Conservation (phyloP, 1,139 yeast genomes). For the Yueomyces sp. region DNA sequence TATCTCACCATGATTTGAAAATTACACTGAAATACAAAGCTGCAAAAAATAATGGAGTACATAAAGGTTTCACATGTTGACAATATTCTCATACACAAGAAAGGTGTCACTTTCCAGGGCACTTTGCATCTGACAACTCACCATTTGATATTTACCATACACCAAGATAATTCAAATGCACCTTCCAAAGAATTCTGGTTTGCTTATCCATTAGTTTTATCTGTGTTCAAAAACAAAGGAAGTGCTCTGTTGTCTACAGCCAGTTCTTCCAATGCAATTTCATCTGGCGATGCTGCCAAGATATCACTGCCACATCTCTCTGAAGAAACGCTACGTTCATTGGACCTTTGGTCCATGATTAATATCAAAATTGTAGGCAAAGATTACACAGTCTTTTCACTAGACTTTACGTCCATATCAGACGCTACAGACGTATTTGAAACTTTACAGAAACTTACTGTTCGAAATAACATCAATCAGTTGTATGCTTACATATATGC, state of each 20-base stretch:
- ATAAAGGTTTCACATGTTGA: constrained; percentile 24
- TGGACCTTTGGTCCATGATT: constrained; percentile 37
- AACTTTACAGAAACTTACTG: constrained; percentile 55
- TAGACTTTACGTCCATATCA: constrained; percentile 52
- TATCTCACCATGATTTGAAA: too few species aligned
- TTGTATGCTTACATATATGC: constrained; percentile 61
- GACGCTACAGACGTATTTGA: constrained; percentile 63
- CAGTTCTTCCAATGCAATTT: not conserved
- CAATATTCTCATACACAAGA: constrained; percentile 53
- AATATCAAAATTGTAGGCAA: constrained; percentile 61
- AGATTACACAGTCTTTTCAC: constrained; percentile 75
- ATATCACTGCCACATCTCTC: not conserved
- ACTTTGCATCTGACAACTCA: constrained; percentile 69
- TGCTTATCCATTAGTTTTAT: constrained; percentile 76
- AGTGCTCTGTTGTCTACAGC: constrained; percentile 22
- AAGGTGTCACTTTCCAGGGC: constrained; percentile 58
- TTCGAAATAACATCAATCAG: constrained; percentile 39
- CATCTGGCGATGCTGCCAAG: not conserved
- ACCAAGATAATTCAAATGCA: constrained; percentile 11
- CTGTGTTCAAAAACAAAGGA: constrained; percentile 42
- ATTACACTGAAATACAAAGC: too few species aligned
- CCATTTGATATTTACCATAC: constrained; percentile 61
- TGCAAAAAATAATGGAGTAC: too few species aligned
- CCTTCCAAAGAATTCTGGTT: constrained; percentile 70
- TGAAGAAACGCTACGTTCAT: constrained; percentile 11